Base-by-base conservation (phyloP, 768 basidiomycete genomes). In the Collybia mongolica region DNA sequence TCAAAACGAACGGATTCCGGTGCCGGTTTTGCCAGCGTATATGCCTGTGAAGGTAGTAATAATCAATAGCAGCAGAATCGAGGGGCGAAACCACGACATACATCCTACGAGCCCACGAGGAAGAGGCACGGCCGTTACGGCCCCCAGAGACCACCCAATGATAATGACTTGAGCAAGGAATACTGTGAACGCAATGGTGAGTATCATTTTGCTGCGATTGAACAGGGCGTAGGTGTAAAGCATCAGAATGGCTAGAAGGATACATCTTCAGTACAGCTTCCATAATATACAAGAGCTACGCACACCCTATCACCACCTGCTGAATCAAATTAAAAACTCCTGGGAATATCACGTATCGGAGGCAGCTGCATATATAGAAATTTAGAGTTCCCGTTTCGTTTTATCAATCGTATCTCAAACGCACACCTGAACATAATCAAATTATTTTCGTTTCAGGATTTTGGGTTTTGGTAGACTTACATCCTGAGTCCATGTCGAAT, bases 111-210 rank as follows among this genome's bases (percentile, higher is more conserved):
- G 47, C 2, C 51, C 51, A 17, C 6, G 32, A 14, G 55, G 55
- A 11, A 56, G 39, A 28, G 52, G 48, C 37, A 56, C 45, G 14
- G 44, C 38, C 26, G 52, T 50, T 7, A 53, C 39, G 20, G 48
- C 52, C 26, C 55, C 48, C 7, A 56, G 52, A n/a, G 55, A 56
- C 55, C 55, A 56, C 6, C 55, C 55, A 20, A 48, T 53, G 22
- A 56, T 40, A 20, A 49, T 46, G 20, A 56, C 22, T 29, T 56
- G 55, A 6, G 35, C 45, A n/a, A 46, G 11, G 19, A 52, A 37
- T 9, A 48, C 44, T 5, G 26, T 19, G 4, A 24, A 12, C 14
- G 45, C 35, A 12, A 56, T 32, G 1, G 39, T 28, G 6, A 53
- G 32, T 12, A 53, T n/a, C n/a, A n/a, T 18, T 19, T 29, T 45